These are phyloP conservation scores for Ministeria vibrans DNA, from an alignment of 78 protist species.

Conservation along the genomic window DNA sequence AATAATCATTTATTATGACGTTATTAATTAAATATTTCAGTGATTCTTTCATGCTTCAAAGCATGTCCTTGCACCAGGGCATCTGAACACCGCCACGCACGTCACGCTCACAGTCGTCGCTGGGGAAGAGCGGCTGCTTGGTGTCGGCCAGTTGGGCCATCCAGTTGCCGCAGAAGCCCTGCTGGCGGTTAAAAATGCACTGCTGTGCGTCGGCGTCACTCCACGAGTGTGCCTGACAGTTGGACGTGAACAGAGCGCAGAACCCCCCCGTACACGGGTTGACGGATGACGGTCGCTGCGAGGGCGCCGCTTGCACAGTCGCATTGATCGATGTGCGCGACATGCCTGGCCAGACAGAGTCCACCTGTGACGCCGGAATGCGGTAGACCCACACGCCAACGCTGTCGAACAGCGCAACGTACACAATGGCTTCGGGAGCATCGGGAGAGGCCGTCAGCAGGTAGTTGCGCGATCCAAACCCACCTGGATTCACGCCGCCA, in stretches of 20 bases:
- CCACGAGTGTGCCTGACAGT: slow-evolving; percentile 19
- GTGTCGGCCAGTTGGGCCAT: slow-evolving; percentile 3
- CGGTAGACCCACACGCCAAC: slow-evolving; percentile 13
- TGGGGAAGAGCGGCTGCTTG: slow-evolving; percentile 1
- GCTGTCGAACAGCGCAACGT: slow-evolving; percentile 11
- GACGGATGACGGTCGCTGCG: not conserved
- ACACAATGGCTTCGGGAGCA: not conserved
- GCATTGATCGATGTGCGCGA: not conserved
- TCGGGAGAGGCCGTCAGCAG: not conserved
- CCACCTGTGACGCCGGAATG: slow-evolving; percentile 1
- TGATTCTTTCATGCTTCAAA: no score
- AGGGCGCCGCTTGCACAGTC: slow-evolving; percentile 12
- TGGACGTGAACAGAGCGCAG: slow-evolving; percentile 18
- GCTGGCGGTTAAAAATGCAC: slow-evolving; percentile 7
- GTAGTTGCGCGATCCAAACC: slow-evolving; percentile 14
- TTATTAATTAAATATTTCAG: no score
- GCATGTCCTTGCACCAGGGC: slow-evolving; percentile 21
- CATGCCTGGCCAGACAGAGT: slow-evolving; percentile 21
- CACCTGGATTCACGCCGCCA: not conserved
- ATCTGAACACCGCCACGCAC: not conserved
- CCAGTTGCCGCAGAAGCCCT: slow-evolving; percentile 26
- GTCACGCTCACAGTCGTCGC: not conserved
- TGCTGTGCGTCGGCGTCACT: not conserved
- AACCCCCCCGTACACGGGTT: not conserved
- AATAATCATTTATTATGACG: no score